Base-by-base conservation (phyloP, 129 eudicot species). In the Gnaphalium uliginosum region DNA sequence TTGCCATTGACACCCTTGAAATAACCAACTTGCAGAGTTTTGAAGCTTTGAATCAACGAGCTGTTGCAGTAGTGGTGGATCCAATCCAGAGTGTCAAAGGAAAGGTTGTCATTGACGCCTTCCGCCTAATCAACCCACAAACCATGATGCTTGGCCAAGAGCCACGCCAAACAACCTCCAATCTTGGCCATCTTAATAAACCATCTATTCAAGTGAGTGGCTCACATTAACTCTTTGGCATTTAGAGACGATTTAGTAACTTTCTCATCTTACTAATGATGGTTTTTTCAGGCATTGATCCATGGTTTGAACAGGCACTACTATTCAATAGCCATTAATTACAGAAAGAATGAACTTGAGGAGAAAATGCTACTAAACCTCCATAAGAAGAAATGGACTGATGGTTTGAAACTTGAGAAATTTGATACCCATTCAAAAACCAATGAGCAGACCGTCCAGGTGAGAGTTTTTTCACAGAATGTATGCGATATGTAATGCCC, bases 81-180 rank as follows among this genome's bases (percentile, higher is more conserved):
- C 96, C 98, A 4, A 93, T 93, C 46, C 96, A 93, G 84, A 90
- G 98, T 85, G 98, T 93, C 27, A 93, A 93, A 78, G 98, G 98
- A 43, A 93, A 93, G 78, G 98, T 93, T 73, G 98, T 93, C 15
- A 93, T 93, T 57, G 98, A 93, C 74, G 98, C 98, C 25, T 93
- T 93, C 37, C 96, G 98, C 59, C 76, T 93, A 72, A 93, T 93
- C 27, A 93, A 90, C 78, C 98, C 98, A 9, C 98, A 90, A 76
- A 93, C 98, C 35, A 93, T 93, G 98, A 93, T 93, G 98, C 96
- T 93, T 69, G 96, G 98, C 22, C 98, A 93, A 83, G 98, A 93
- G 78, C 98, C 98, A 15, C 81, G 98, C 24, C 98, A 90, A 70
- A 93, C 98, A 39, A 93, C 98, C 32, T 93, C 98, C 61, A 93